Evolutionary conservation across 2,329 filamentous ascomycete genomes (phyloP).

Genomic region (Diaporthe vexans): DNA sequence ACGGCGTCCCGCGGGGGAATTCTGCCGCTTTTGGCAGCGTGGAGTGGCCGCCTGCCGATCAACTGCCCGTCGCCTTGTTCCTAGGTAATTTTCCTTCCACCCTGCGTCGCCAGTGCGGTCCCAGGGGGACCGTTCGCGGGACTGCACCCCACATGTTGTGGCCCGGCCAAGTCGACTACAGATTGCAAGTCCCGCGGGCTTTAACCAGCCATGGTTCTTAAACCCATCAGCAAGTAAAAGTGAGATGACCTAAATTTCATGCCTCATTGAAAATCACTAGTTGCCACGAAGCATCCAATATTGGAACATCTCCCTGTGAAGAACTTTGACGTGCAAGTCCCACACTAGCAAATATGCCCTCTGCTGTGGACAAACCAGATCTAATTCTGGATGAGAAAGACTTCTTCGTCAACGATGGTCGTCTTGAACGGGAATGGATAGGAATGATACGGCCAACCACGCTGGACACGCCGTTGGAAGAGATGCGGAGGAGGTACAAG

Average conservation of each 20-base stretch:
- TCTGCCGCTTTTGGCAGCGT: not conserved
- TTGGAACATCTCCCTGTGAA: not conserved
- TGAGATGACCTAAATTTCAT: not conserved
- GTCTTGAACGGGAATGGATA: constrained; percentile 20
- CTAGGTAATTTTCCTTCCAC: not conserved
- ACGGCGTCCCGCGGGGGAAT: not conserved
- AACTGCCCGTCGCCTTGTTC: not conserved
- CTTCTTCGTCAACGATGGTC: constrained; percentile 41
- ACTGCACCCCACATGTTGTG: not conserved
- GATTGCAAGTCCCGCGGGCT: not conserved
- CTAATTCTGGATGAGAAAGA: not conserved
- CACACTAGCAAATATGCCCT: not conserved
- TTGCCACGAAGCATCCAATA: not conserved
- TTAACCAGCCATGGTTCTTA: not conserved
- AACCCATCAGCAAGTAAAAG: not conserved
- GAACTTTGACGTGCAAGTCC: not conserved
- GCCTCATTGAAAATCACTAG: not conserved
- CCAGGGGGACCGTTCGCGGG: not conserved
- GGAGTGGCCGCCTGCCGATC: not conserved
- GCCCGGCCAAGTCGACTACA: not conserved
- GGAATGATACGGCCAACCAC: constrained; percentile 19
- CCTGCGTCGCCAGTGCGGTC: not conserved
- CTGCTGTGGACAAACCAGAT: not conserved
- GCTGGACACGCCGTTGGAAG: constrained; percentile 35
- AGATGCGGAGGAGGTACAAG: constrained; percentile 33